Conservation (phyloP, 495 filamentous ascomycete species). For the Penicillium diatomitis region DNA sequence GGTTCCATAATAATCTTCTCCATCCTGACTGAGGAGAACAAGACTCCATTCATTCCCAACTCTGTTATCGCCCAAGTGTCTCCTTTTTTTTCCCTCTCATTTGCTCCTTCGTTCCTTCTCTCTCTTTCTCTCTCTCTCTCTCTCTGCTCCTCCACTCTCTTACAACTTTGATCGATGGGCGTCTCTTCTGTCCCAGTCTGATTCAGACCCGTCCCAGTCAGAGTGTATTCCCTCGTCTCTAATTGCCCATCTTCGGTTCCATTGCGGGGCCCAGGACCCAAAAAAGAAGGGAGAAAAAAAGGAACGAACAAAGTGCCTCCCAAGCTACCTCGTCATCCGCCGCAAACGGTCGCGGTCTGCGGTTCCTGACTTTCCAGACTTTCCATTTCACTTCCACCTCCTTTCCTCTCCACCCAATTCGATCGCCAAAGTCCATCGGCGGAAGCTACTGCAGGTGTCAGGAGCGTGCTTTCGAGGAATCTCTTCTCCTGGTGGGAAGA, state of each 20-base stretch:
- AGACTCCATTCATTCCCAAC: too few species aligned
- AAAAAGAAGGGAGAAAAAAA: too few species aligned
- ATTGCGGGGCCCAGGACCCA: constrained; percentile 9
- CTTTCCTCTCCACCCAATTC: not conserved
- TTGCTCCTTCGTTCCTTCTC: constrained; percentile 1
- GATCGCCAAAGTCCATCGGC: not conserved
- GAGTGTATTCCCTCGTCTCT: not conserved
- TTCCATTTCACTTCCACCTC: not conserved
- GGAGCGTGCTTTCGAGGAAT: not conserved
- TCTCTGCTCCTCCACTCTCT: not conserved
- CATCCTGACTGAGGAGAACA: too few species aligned
- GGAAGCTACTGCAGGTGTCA: constrained; percentile 7
- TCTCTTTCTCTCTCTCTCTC: constrained; percentile 1
- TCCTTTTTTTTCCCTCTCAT: not conserved
- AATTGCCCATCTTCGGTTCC: constrained; percentile 5
- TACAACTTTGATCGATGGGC: not conserved
- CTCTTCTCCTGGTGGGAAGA: constrained; percentile 9
- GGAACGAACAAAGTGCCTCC: not conserved
- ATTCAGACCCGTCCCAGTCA: too few species aligned
- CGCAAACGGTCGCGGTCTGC: constrained; percentile 34
- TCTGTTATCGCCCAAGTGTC: not conserved
- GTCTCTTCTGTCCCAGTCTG: not conserved
- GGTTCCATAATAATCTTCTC: too few species aligned
- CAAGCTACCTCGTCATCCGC: constrained; percentile 20
- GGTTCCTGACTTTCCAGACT: constrained; percentile 10